Conservation (phyloP, 768 basidiomycete species). For the Mycena venus region DNA sequence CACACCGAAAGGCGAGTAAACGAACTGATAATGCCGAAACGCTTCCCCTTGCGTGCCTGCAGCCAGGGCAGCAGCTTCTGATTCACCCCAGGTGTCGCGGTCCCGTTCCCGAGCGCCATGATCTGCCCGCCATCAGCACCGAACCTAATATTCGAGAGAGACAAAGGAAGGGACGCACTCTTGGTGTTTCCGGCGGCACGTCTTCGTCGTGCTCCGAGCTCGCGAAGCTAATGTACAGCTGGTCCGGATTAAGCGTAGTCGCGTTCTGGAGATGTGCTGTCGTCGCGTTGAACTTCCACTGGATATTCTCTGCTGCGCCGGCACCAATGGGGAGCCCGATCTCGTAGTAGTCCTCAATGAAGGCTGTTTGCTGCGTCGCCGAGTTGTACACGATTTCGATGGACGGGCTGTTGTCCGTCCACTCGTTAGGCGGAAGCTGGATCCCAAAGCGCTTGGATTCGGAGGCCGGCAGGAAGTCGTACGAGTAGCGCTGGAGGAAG, state of each 20-base stretch:
- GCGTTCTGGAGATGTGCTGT: constrained; percentile 59
- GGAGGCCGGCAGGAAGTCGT: constrained; percentile 53
- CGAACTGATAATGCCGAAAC: constrained; percentile 63
- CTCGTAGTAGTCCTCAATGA: constrained; percentile 63
- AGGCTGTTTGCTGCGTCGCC: constrained; percentile 52
- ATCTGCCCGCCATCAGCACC: constrained; percentile 41
- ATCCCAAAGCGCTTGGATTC: constrained; percentile 59
- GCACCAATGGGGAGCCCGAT: constrained; percentile 50
- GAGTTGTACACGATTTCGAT: constrained; percentile 61
- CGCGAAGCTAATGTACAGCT: constrained; percentile 63
- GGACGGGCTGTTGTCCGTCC: constrained; percentile 63
- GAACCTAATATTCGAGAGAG: neutral
- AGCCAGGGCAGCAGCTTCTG: constrained; percentile 60
- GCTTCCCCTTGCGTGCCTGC: constrained; percentile 53
- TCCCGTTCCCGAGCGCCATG: constrained; percentile 59
- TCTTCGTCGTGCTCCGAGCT: constrained; percentile 56
- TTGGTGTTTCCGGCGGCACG: constrained; percentile 50
- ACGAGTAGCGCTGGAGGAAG: constrained; percentile 63
- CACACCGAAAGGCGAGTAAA: constrained; percentile 17
- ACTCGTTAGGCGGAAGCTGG: constrained; percentile 55
- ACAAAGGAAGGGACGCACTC: constrained; percentile 40
- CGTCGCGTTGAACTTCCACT: constrained; percentile 57
- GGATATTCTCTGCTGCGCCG: constrained; percentile 53
- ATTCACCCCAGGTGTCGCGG: constrained; percentile 54
- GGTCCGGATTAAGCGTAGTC: constrained; percentile 51